A percentile compares a stretch with the other conserved stretches of the same genome.
These are phyloP conservation scores for Diaporthe velutina DNA, from an alignment of 2,329 filamentous ascomycete genomes.

Conservation along the genomic window DNA sequence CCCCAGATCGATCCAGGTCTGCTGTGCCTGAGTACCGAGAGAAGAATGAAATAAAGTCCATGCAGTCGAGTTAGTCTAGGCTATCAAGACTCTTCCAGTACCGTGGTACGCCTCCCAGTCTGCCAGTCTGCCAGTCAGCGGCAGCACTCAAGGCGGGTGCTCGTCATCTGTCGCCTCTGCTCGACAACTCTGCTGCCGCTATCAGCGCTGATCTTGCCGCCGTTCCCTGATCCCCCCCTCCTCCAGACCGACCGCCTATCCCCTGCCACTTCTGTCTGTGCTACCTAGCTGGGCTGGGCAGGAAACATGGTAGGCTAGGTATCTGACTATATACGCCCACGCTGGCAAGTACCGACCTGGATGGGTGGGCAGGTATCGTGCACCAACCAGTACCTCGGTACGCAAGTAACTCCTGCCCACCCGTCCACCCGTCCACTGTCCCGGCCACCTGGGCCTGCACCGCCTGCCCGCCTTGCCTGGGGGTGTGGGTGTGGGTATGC, in stretches of 20 bases:
- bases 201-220: slow-evolving; percentile 27
- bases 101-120: neutral
- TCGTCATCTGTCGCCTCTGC: slow-evolving; percentile 24
- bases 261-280: neutral
- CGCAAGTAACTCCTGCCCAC: neutral
- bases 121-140: slow-evolving; percentile 15
- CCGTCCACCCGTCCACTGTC: slow-evolving; percentile 13
- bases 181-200: slow-evolving; percentile 5
- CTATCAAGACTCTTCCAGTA: neutral
- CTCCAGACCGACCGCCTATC: neutral
- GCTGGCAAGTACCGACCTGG: slow-evolving; percentile 14
- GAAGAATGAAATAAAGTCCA: neutral
- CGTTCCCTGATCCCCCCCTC: slow-evolving; percentile 8
- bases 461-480: neutral
- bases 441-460: slow-evolving; percentile 29
- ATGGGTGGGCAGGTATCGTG: neutral
- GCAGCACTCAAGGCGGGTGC: neutral
- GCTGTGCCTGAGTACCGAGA: slow-evolving; percentile 6
- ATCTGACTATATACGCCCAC: neutral
- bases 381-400: slow-evolving; percentile 16
- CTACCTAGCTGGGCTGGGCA: neutral
- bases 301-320: neutral
- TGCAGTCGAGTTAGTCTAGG: slow-evolving; percentile 5
- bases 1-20: neutral
- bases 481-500: neutral